These are phyloP conservation scores for Cordyceps cateniannulata DNA, from an alignment of 2,329 filamentous ascomycete genomes.

Conservation along the genomic window DNA sequence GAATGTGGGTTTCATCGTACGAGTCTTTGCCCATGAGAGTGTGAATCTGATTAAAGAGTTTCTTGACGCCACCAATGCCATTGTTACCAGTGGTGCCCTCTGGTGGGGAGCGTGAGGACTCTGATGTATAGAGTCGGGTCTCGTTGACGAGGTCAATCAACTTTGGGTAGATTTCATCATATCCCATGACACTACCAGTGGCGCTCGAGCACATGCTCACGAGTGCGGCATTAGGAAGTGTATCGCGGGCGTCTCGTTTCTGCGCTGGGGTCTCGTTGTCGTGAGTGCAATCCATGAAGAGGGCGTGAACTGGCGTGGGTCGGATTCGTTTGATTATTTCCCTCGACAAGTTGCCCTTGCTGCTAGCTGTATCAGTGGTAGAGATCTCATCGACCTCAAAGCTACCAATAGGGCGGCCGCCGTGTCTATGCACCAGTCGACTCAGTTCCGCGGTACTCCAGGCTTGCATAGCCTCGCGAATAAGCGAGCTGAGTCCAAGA, in stretches of 20 bases:
- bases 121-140: constrained; percentile 73
- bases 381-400: constrained; percentile 89
- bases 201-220: constrained; percentile 95
- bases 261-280: constrained; percentile 96
- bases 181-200: constrained; percentile 94
- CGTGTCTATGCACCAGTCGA: constrained; percentile 86
- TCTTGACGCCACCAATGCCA: constrained; percentile 87
- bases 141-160: constrained; percentile 92
- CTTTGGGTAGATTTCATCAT: constrained; percentile 91
- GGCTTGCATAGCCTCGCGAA: constrained; percentile 96
- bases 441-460: constrained; percentile 94
- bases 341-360: constrained; percentile 33
- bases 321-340: constrained; percentile 77
- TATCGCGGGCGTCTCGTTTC: constrained; percentile 90
- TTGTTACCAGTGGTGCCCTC: constrained; percentile 62
- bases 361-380: constrained; percentile 39
- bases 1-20: constrained; percentile 92
- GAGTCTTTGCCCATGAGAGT: constrained; percentile 91
- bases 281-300: constrained; percentile 99
- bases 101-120: constrained; percentile 55
- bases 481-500: constrained; percentile 82
- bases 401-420: constrained; percentile 89
- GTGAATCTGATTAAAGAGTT: constrained; percentile 89
- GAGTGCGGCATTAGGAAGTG: constrained; percentile 85
- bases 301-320: constrained; percentile 79